phyloP scores from a whole-genome alignment of 2,329 filamentous ascomycete genomes.

The Calcarisporium arbuscula region DNA sequence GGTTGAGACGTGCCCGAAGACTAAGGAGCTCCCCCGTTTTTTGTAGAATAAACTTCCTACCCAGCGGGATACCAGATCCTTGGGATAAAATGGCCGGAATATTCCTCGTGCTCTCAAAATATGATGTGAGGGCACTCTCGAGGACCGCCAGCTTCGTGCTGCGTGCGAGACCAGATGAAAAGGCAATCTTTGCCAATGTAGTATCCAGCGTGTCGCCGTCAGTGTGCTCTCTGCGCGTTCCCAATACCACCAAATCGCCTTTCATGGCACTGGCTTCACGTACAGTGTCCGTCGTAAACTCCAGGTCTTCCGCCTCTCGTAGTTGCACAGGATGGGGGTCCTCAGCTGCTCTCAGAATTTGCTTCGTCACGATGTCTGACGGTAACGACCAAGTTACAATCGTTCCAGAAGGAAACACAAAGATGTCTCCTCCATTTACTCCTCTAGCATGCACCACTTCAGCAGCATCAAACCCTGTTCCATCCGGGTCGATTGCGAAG shows the following conservation, averaged over 20 bases:
- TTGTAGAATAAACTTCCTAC: conserved; percentile 73
- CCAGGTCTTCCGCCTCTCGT: conserved; percentile 82
- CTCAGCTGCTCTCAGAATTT: conserved; percentile 69
- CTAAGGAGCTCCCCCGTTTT: conserved; percentile 91
- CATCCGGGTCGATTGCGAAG: conserved; percentile 56
- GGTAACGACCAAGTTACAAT: conserved; percentile 88
- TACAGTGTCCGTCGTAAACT: conserved; percentile 70
- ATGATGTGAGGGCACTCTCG: conserved; percentile 73
- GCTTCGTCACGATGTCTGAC: conserved; percentile 65
- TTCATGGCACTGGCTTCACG: conserved; percentile 72
- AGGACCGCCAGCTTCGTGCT: conserved; percentile 92
- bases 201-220: conserved; percentile 44
- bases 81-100: conserved; percentile 74
- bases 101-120: conserved; percentile 78
- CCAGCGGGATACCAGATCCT: conserved; percentile 38
- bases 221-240: conserved; percentile 57
- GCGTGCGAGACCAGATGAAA: conserved; percentile 86
- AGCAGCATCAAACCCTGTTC: conserved; percentile 51
- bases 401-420: conserved; percentile 91
- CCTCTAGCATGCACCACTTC: conserved; percentile 59
- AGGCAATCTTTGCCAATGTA: conserved; percentile 89
- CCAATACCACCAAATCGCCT: conserved; percentile 83
- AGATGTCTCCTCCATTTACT: conserved; percentile 72
- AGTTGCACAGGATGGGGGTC: conserved; percentile 61
- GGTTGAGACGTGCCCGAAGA: conserved; percentile 86